Evolutionary conservation across 75 land plant species (phyloP).

Genomic region (Larix kaempferi): DNA sequence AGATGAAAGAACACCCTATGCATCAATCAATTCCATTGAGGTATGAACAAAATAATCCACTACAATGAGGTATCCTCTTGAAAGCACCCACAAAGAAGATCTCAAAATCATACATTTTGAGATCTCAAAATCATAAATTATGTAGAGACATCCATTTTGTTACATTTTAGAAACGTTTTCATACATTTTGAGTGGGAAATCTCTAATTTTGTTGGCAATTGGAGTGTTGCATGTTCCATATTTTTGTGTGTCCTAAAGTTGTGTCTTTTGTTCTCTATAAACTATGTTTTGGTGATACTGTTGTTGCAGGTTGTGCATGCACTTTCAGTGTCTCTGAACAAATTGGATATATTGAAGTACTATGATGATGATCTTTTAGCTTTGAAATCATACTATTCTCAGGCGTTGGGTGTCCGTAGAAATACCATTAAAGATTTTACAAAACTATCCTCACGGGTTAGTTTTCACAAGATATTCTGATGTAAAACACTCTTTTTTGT

Average conservation of each 20-base stretch:
- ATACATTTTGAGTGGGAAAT: not conserved
- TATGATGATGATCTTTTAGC: conserved; percentile 72
- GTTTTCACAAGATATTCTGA: not conserved
- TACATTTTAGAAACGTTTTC: not conserved
- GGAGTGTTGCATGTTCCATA: not conserved
- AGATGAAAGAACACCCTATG: too few relatives aligned
- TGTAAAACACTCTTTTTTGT: not conserved
- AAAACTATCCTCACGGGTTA: conserved; percentile 66
- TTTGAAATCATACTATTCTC: conserved; percentile 69
- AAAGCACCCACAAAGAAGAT: too few relatives aligned
- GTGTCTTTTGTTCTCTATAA: too few relatives aligned
- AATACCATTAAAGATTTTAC: conserved; percentile 44
- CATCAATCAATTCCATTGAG: too few relatives aligned
- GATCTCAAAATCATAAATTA: too few relatives aligned
- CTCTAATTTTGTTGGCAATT: not conserved
- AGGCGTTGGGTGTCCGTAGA: conserved; percentile 71
- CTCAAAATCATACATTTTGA: too few relatives aligned
- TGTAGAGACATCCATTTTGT: too few relatives aligned
- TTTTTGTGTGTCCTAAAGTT: not conserved
- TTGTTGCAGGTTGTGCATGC: conserved; percentile 87
- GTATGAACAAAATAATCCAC: too few relatives aligned
- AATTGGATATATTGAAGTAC: conserved; percentile 93
- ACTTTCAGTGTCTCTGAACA: conserved; percentile 91
- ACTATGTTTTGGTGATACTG: not conserved
- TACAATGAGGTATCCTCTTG: too few relatives aligned